phyloP scores from a whole-genome alignment of 345 rosid genomes.

The Psidium guajava region DNA sequence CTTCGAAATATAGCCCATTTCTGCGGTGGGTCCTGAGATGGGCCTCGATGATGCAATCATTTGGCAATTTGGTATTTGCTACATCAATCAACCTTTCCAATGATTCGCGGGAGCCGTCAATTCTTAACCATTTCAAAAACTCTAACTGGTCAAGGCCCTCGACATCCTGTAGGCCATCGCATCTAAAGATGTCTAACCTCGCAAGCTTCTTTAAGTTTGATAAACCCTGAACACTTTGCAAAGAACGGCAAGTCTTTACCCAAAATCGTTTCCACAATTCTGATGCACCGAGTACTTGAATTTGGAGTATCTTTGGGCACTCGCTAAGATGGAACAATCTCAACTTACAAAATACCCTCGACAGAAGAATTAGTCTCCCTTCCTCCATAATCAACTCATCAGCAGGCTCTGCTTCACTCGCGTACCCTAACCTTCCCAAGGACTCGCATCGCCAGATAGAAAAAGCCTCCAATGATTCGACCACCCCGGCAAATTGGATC shows the following conservation, averaged over 20 bases:
- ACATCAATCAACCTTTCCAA: neutral
- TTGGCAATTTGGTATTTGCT: neutral
- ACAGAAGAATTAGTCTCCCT: neutral
- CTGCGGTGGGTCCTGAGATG: too few species aligned
- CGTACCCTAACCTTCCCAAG: neutral
- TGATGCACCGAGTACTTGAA: neutral
- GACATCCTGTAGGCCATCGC: neutral
- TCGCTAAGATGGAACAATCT: fast-evolving
- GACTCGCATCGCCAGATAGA: fast-evolving
- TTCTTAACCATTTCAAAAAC: fast-evolving
- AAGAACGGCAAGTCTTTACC: too few species aligned
- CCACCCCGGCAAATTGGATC: too few species aligned
- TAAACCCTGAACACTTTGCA: too few species aligned
- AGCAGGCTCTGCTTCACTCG: neutral
- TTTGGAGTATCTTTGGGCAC: neutral
- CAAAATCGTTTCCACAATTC: neutral
- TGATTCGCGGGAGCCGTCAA: fast-evolving
- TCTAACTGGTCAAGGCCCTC: neutral
- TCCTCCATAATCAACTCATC: neutral
- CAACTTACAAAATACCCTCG: neutral
- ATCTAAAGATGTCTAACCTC: fast-evolving
- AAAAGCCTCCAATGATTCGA: too few species aligned
- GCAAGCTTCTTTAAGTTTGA: neutral
- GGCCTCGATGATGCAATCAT: neutral
- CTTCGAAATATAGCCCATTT: too few species aligned